phyloP scores from a whole-genome alignment of 768 basidiomycete genomes.

The Leccinellum albellum region DNA sequence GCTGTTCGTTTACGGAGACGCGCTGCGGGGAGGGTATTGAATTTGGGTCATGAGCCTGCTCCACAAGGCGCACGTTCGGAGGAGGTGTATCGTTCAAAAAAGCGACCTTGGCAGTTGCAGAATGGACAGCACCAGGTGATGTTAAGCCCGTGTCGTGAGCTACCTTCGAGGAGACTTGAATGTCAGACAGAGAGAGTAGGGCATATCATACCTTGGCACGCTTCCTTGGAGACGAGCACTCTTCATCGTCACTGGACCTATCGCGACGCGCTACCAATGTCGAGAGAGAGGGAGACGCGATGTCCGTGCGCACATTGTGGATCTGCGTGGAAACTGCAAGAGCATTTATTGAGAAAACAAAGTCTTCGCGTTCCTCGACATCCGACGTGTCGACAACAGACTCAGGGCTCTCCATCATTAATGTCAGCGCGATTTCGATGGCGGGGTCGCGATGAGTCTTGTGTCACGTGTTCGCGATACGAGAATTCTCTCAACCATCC shows the following conservation, averaged over 20 bases:
- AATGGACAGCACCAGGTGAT: background rate
- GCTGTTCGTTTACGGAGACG: background rate
- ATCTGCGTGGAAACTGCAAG: background rate
- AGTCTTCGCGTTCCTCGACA: constrained; percentile 51
- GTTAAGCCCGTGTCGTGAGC: constrained; percentile 9
- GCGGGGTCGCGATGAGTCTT: background rate
- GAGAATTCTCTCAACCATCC: too few relatives aligned
- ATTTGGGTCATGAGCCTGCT: background rate
- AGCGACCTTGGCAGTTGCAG: background rate
- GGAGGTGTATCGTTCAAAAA: background rate
- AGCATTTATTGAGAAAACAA: constrained; percentile 24
- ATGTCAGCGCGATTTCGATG: background rate
- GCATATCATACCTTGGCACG: constrained; percentile 32
- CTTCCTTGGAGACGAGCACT: constrained; percentile 32
- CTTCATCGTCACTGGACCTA: constrained; percentile 10
- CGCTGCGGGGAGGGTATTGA: background rate
- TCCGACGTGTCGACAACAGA: constrained; percentile 59
- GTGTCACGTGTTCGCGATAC: constrained; percentile 20
- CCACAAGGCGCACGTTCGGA: background rate
- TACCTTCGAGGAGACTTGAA: constrained; percentile 20
- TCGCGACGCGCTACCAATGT: background rate
- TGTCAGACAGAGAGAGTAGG: background rate
- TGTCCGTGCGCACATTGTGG: background rate
- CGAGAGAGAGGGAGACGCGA: constrained; percentile 1
- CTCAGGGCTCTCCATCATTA: constrained; percentile 31